Conservation (phyloP, 306 rosid species). For the Canavalia ensiformis region DNA sequence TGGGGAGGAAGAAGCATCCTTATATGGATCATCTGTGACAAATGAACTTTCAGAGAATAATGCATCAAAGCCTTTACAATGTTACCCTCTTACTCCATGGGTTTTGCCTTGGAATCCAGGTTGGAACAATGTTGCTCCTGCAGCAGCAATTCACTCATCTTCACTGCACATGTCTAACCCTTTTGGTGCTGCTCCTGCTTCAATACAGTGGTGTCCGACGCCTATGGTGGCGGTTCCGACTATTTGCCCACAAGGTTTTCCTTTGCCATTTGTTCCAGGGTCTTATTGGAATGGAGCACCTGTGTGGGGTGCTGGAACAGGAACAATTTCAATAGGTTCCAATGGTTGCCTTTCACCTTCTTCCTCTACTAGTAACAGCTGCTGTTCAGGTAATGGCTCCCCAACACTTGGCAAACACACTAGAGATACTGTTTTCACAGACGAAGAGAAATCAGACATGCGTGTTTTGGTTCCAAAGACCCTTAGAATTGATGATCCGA, state of each 20-base stretch:
- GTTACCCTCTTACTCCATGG: conserved; percentile 61
- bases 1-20: conserved; percentile 59
- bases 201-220: conserved; percentile 57
- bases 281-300: conserved; percentile 60
- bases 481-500: conserved; percentile 51
- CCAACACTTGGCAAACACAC: conserved; percentile 68
- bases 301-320: conserved; percentile 50
- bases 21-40: conserved; percentile 58
- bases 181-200: conserved; percentile 30
- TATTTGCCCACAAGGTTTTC: conserved; percentile 54
- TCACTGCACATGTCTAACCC: conserved; percentile 38
- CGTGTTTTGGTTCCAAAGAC: conserved; percentile 58
- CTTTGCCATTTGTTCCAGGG: conserved; percentile 63
- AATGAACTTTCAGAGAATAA: conserved; percentile 47
- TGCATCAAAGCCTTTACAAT: conserved; percentile 47
- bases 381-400: conserved; percentile 53
- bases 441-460: conserved; percentile 55
- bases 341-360: conserved; percentile 59
- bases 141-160: conserved; percentile 42
- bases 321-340: conserved; percentile 54
- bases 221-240: conserved; percentile 62
- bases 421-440: conserved; percentile 48
- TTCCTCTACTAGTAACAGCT: conserved; percentile 55
- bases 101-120: conserved; percentile 60
- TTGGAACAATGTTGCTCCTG: conserved; percentile 50